phyloP scores from a whole-genome alignment of 2,329 filamentous ascomycete genomes.

The Tolypocladium inflatum region DNA sequence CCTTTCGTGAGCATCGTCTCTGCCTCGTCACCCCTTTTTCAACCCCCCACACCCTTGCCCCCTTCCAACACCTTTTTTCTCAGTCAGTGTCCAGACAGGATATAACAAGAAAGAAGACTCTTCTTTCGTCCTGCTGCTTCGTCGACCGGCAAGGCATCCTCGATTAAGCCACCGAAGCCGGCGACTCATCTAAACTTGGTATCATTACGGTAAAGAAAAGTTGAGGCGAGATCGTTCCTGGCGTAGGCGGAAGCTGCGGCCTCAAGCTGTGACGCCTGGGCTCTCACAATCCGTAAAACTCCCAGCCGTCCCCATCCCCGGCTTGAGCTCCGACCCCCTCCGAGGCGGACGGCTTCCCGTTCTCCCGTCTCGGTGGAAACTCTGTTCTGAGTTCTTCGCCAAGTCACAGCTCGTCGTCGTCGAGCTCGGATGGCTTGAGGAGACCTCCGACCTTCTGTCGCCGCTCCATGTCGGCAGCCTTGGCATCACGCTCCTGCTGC shows the following conservation, averaged over 20 bases:
- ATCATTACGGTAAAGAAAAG: conserved; percentile 12
- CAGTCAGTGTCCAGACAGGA: conserved; percentile 3
- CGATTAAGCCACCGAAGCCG: conserved; percentile 2
- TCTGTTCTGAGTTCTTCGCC: conserved; percentile 57
- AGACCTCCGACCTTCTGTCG: conserved; percentile 92
- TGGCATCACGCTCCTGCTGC: conserved; percentile 76
- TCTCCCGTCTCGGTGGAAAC: conserved; percentile 32
- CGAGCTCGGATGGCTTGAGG: conserved; percentile 94
- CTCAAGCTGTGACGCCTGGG: neutral
- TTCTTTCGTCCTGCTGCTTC: conserved; percentile 1
- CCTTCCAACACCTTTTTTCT: neutral
- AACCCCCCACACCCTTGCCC: neutral
- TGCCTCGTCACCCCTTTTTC: neutral
- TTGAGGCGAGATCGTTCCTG: neutral
- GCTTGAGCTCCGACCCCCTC: conserved; percentile 15
- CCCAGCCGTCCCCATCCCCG: conserved; percentile 47
- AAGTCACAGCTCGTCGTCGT: conserved; percentile 86
- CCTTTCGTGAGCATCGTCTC: neutral
- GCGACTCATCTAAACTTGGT: conserved; percentile 13
- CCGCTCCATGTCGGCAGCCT: conserved; percentile 81
- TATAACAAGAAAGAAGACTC: neutral
- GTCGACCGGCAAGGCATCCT: neutral
- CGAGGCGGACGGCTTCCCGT: conserved; percentile 9
- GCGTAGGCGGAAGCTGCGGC: neutral
- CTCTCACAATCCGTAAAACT: conserved; percentile 50